Percentiles rank a stretch among this genome's conserved stretches.
Conservation (phyloP, 2,329 filamentous ascomycete genomes). For the Xylaria sp. region DNA sequence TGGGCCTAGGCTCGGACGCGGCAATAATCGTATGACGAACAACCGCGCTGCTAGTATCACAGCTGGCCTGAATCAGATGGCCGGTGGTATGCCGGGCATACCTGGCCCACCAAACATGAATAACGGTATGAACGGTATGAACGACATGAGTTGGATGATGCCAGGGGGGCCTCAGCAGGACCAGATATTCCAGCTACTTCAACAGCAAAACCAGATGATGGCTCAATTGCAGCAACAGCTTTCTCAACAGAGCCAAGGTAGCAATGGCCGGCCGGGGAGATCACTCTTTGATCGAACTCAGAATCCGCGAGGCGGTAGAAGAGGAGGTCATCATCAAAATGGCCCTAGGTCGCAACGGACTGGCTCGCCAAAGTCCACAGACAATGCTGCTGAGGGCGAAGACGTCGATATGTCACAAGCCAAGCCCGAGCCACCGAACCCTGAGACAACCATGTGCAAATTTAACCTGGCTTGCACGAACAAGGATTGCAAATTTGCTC, state of each 20-base stretch:
- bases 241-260: slow-evolving; percentile 64
- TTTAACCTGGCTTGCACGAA: slow-evolving; percentile 92
- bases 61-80: slow-evolving; percentile 57
- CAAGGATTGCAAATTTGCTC: slow-evolving; percentile 89
- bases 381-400: slow-evolving; percentile 58
- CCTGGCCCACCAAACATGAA: slow-evolving; percentile 54
- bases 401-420: slow-evolving; percentile 72
- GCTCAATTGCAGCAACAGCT: slow-evolving; percentile 75
- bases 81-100: slow-evolving; percentile 53
- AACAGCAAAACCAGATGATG: slow-evolving; percentile 91
- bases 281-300: slow-evolving; percentile 82
- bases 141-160: slow-evolving; percentile 62
- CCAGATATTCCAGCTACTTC: slow-evolving; percentile 79
- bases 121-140: slow-evolving; percentile 54
- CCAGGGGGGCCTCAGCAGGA: slow-evolving; percentile 71
- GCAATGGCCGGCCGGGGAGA: slow-evolving; percentile 60
- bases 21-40: slow-evolving; percentile 63
- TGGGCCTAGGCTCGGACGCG: slow-evolving; percentile 71
- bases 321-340: slow-evolving; percentile 57
- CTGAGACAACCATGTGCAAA: slow-evolving; percentile 81
- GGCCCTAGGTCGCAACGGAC: slow-evolving; percentile 49
- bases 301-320: slow-evolving; percentile 64
- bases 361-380: slow-evolving; percentile 52
- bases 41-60: slow-evolving; percentile 62
- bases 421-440: slow-evolving; percentile 65